phyloP scores from a whole-genome alignment of 1,284 basidiomycete genomes.

The Cryptococcus deneoformans region DNA sequence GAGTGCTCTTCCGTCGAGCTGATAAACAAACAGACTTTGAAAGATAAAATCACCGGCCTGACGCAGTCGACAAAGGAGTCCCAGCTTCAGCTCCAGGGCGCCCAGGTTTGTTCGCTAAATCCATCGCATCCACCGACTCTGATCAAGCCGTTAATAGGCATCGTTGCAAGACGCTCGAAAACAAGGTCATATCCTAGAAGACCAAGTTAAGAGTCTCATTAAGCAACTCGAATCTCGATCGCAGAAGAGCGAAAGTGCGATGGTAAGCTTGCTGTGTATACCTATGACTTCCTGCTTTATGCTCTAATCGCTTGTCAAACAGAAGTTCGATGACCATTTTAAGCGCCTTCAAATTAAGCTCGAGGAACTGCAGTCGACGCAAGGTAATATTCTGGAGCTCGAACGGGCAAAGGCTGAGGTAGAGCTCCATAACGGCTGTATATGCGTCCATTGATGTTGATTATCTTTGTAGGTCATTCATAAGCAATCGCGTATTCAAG shows the following conservation, averaged over 20 bases:
- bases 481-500: not conserved
- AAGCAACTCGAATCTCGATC: not conserved
- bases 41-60: not conserved
- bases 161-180: not conserved
- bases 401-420: not conserved
- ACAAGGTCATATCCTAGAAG: not conserved
- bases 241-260: not conserved
- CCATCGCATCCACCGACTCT: not conserved
- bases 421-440: too few relatives aligned
- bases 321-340: not conserved
- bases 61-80: not conserved
- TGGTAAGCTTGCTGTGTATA: not conserved
- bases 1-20: not conserved
- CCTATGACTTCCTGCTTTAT: too few relatives aligned
- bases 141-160: not conserved
- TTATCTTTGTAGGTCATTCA: not conserved
- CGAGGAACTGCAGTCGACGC: not conserved
- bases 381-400: not conserved
- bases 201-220: not conserved
- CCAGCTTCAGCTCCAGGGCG: not conserved
- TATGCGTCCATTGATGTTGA: not conserved
- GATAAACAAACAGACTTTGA: not conserved
- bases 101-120: not conserved
- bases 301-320: not conserved
- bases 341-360: not conserved